Percentiles rank a stretch among this genome's conserved stretches.
These are phyloP conservation scores for Talaromyces verruculosus DNA, from an alignment of 2,329 filamentous ascomycete genomes.

Conservation along the genomic window DNA sequence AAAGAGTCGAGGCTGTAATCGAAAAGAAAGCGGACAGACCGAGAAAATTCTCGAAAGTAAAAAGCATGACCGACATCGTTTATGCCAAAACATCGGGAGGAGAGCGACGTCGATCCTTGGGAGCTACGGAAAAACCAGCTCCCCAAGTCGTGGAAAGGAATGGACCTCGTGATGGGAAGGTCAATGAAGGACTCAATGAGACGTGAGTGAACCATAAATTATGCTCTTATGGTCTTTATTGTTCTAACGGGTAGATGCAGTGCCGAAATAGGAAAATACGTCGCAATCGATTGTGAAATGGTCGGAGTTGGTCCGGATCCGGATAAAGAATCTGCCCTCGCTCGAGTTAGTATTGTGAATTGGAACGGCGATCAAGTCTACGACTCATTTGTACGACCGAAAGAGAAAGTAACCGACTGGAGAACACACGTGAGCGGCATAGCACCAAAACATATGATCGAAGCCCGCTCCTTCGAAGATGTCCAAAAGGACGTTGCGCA, in stretches of 20 bases:
- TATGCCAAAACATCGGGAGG: neutral
- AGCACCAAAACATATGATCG: slow-evolving; percentile 67
- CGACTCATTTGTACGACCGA: slow-evolving; percentile 84
- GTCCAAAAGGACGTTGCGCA: slow-evolving; percentile 72
- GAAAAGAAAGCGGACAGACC: slow-evolving; percentile 28
- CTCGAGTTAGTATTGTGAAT: slow-evolving; percentile 86
- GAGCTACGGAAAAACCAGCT: slow-evolving; percentile 30
- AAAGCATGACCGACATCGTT: slow-evolving; percentile 34
- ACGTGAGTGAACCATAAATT: slow-evolving; percentile 35
- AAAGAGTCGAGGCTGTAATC: slow-evolving; percentile 27
- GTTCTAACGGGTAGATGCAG: slow-evolving; percentile 39
- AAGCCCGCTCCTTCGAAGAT: slow-evolving; percentile 69
- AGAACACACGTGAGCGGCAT: slow-evolving; percentile 84
- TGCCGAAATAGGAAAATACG: slow-evolving; percentile 78
- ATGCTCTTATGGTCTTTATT: slow-evolving; percentile 14
- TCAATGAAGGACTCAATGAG: slow-evolving; percentile 63
- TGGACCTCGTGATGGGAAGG: slow-evolving; percentile 47
- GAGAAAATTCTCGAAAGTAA: slow-evolving; percentile 29
- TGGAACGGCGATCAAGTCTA: slow-evolving; percentile 91
- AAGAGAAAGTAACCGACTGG: slow-evolving; percentile 82
- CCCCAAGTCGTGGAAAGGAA: slow-evolving; percentile 52
- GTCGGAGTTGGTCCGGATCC: slow-evolving; percentile 71
- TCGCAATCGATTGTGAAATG: slow-evolving; percentile 97
- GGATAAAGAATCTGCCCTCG: slow-evolving; percentile 71
- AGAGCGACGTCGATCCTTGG: slow-evolving; percentile 6